A percentile compares a stretch with the other conserved stretches of the same genome.
phyloP scores from a whole-genome alignment of 768 basidiomycete species.

The Mycena indigotica region DNA sequence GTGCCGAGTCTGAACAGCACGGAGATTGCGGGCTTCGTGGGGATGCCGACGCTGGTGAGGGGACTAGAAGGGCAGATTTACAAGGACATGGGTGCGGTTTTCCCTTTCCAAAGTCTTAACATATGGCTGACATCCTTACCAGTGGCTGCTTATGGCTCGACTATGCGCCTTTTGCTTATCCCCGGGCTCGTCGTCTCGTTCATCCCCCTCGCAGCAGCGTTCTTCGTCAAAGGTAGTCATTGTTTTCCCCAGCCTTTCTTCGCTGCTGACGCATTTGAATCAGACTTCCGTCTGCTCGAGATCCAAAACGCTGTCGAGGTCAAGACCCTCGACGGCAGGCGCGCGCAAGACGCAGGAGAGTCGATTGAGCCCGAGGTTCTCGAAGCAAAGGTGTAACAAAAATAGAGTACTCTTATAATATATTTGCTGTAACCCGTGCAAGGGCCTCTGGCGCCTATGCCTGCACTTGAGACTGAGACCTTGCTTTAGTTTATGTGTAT shows the following conservation, averaged over 20 bases:
- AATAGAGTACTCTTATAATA: too few species aligned
- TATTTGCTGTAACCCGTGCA: too few species aligned
- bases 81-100: conserved; percentile 45
- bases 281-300: conserved; percentile 52
- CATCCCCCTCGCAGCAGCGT: conserved; percentile 48
- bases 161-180: conserved; percentile 45
- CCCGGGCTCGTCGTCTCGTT: conserved; percentile 44
- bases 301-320: conserved; percentile 61
- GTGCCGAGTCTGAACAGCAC: conserved; percentile 39
- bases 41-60: conserved; percentile 49
- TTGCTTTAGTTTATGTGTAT: too few species aligned
- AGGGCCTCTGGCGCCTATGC: too few species aligned
- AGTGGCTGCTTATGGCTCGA: conserved; percentile 35
- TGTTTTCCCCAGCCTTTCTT: background rate
- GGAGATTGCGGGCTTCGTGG: conserved; percentile 34
- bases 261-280: background rate
- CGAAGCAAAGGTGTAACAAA: conserved; percentile 1
- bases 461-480: too few species aligned
- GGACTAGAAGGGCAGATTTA: conserved; percentile 34
- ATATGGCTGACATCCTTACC: background rate
- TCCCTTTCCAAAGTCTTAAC: background rate
- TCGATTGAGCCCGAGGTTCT: conserved; percentile 19
- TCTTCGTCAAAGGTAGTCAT: conserved; percentile 39
- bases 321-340: conserved; percentile 16
- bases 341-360: conserved; percentile 20